Base-by-base conservation (phyloP, 305 asterid genomes). In the Solanum hybrid region DNA sequence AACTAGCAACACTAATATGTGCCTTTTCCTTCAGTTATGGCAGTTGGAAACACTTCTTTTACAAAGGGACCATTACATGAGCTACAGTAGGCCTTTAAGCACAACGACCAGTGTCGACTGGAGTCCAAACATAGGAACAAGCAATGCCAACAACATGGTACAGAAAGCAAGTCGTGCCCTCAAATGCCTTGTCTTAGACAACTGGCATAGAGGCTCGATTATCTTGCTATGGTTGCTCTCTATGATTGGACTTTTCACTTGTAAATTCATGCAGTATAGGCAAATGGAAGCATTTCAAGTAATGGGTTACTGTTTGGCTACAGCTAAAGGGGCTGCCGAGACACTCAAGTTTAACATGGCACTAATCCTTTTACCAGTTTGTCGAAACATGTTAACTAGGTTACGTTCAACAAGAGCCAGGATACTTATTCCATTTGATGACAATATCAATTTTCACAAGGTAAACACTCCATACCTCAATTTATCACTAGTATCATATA, bases 281-380 rank as follows among this genome's bases (percentile, higher is more conserved):
- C 94, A 90, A 24, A 93, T 88, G 85, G 89, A 93, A 10, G 96
- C 97, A 12, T 96, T 96, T 91, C 96, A 94, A n/a, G 86, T 94
- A 42, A 94, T 95, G 98, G 99, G 99, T 1, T 88, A 95, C 89
- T 96, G 99, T 91, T 90, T 96, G 56, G 89, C 98, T 17, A 96
- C 97, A 14, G 98, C 99, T 80, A 96, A 96, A 89, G 99, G 99
- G 17, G 98, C 98, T n/a, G 99, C 99, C 0, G 99, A 96, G 93
- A 96, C 98, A 0, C 95, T 96, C 85, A 96, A 96, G 90, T 94
- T 96, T 92, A 96, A 96, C 96, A 95, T 96, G 98, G 98, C 99
- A 36, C 92, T 96, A 20, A 93, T 96, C 89, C 97, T 96, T 27
- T 91, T 96, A 71, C 99, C 99, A 0, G 98, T 96, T 66, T 96